Percentiles rank a stretch among this genome's conserved stretches.
phyloP scores from a whole-genome alignment of 139 green algal genomes.

The Tetradesmus lagerheimii region DNA sequence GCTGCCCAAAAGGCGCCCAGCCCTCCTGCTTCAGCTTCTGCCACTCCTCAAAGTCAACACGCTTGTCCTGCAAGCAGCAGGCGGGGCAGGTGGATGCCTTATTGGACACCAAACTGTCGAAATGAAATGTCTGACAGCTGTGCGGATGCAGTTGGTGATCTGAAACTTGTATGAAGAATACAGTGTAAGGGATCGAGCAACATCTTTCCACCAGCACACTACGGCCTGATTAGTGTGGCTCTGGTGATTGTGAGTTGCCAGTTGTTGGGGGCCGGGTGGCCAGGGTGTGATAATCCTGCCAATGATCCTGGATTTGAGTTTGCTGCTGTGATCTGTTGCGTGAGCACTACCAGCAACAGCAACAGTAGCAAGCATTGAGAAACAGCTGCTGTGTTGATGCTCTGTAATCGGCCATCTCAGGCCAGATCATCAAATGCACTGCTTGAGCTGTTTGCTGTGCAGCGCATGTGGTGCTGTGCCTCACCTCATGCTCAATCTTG shows the following conservation, averaged over 20 bases:
- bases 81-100: neutral
- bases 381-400: neutral
- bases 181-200: neutral
- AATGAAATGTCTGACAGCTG: too few species aligned
- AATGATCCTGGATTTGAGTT: neutral
- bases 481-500: slow-evolving; percentile 27
- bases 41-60: slow-evolving; percentile 35
- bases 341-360: neutral
- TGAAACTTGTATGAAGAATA: neutral
- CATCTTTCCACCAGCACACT: too few species aligned
- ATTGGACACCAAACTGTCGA: neutral
- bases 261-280: too few species aligned
- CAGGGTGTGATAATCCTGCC: too few species aligned
- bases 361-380: neutral
- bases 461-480: neutral
- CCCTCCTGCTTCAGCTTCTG: slow-evolving; percentile 36
- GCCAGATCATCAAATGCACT: neutral
- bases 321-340: neutral
- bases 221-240: too few species aligned
- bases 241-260: too few species aligned
- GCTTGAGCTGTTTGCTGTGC: neutral
- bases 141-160: too few species aligned
- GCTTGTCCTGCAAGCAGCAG: slow-evolving; percentile 48
- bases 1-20: slow-evolving; percentile 54
- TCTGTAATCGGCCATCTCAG: neutral